phyloP scores from a whole-genome alignment of 2,329 filamentous ascomycete species.

The Aurifilum marmelostoma region DNA sequence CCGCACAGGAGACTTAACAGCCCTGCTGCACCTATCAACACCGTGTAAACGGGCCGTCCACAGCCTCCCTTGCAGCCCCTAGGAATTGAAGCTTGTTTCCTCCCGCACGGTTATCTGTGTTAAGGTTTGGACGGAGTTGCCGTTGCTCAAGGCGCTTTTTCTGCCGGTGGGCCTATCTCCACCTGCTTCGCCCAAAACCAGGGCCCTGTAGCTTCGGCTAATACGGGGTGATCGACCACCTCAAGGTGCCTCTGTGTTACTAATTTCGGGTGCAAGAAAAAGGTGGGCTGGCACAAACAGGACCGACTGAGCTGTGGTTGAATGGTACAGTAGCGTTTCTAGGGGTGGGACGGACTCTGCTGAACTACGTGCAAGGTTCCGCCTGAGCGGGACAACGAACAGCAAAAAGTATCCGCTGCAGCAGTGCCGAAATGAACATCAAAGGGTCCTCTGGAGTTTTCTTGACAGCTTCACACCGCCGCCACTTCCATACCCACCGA shows the following conservation, averaged over 20 bases:
- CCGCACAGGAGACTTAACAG: neutral
- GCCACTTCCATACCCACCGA: neutral
- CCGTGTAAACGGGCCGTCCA: neutral
- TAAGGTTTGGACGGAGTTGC: constrained; percentile 15
- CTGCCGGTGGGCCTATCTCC: neutral
- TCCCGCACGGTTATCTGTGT: constrained; percentile 9
- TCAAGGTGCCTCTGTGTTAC: neutral
- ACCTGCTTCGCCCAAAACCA: constrained; percentile 8
- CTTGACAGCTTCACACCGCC: constrained; percentile 2
- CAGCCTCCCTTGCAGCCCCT: neutral
- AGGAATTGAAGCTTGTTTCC: constrained; percentile 6
- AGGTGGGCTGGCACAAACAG: neutral
- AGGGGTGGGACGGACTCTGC: too few species aligned
- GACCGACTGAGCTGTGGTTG: neutral
- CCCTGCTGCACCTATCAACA: neutral
- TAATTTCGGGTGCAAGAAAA: neutral
- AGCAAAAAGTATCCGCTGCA: neutral
- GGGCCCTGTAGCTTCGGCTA: neutral
- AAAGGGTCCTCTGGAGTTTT: neutral
- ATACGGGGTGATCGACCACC: neutral
- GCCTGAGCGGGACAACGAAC: neutral
- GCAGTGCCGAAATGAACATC: neutral
- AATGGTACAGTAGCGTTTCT: too few species aligned
- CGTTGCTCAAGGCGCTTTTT: neutral
- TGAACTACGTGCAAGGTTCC: neutral